Base-by-base conservation (phyloP, 495 filamentous ascomycete genomes). In the Penicillium psychrofluorescens region DNA sequence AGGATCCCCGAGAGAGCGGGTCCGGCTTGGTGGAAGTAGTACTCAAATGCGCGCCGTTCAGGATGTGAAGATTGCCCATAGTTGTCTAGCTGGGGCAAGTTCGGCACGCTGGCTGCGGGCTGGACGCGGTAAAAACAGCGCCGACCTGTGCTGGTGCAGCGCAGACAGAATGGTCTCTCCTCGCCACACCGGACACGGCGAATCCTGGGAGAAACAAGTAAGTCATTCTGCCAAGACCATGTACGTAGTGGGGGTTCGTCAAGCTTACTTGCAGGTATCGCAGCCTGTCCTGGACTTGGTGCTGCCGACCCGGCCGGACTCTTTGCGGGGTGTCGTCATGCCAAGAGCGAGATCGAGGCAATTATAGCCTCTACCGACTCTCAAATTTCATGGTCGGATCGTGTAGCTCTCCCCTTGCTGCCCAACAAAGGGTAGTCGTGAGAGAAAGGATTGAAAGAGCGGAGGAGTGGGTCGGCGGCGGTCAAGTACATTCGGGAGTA, bases 11-110 rank as follows among this genome's bases (percentile, higher is more conserved):
- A 44, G 11, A 58, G 44, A 4, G 45, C 44, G 6, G 50, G 50
- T 2, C 47, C 48, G 15, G 45, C 50, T 33, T 47, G 44, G 16
- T 54, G 43, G 15, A 54, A 58, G 31, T 54, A 58, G 13, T 44
- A 58, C 11, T 54, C 50, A 30, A 58, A 54, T 4, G 51, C 50
- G n/a, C 50, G 50, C 10, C 54, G 44, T 29, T 58, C 54, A 27
- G 36, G n/a, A 11, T 45, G 43, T 7, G 29, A 38, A 42, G 33
- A 4, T 40, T 45, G 13, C 16, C 45, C 9, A 38, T 8, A 8
- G 11, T 29, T 28, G 37, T 48, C 35, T n/a, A 33, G n/a, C 27
- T 37, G 35, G 7, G 31, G 44, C 9, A 30, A 40, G 4, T 15
- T 29, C 7, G 22, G 35, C 8, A 10, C 9, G 2, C 11, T 41